Percentiles rank a stretch among this genome's conserved stretches.
Evolutionary conservation across 177 flowering plant species (phyloP).

Genomic region (Vitis hybrid): DNA sequence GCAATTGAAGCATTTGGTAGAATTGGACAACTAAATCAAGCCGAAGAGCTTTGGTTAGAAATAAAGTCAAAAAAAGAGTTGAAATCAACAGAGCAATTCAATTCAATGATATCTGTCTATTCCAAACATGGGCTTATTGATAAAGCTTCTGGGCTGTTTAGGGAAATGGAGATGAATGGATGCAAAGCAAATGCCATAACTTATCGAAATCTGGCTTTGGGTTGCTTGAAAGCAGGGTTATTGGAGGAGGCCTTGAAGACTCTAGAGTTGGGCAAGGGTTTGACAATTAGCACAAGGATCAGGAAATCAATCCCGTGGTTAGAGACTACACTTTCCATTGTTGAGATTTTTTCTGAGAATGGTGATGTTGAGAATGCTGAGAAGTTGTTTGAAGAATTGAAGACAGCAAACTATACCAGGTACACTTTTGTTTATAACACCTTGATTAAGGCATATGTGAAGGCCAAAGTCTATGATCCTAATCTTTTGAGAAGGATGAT

Average conservation of each 20-base stretch:
- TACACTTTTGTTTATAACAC: conserved; percentile 84
- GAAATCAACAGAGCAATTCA: conserved; percentile 73
- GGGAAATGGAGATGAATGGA: conserved; percentile 57
- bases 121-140: conserved; percentile 62
- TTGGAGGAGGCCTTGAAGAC: conserved; percentile 64
- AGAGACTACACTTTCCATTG: conserved; percentile 76
- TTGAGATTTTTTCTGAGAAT: conserved; percentile 70
- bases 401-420: conserved; percentile 60
- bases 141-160: conserved; percentile 60
- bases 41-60: conserved; percentile 80
- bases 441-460: conserved; percentile 77
- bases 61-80: conserved; percentile 56
- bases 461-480: conserved; percentile 73
- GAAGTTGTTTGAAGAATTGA: conserved; percentile 71
- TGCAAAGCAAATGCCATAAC: conserved; percentile 85
- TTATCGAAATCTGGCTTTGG: conserved; percentile 76
- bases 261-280: conserved; percentile 48
- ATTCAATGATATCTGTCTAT: conserved; percentile 73
- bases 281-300: conserved; percentile 35
- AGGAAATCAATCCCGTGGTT: conserved; percentile 83
- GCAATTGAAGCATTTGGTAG: conserved; percentile 91
- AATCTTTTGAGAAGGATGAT: conserved; percentile 81
- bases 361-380: conserved; percentile 80
- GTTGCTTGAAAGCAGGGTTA: conserved; percentile 73
- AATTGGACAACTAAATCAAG: conserved; percentile 50